Evolutionary conservation across 1,139 yeast genomes (phyloP), one percentile per base, ranked within the genome.

Genomic region (Nematodospora anomalae): DNA sequence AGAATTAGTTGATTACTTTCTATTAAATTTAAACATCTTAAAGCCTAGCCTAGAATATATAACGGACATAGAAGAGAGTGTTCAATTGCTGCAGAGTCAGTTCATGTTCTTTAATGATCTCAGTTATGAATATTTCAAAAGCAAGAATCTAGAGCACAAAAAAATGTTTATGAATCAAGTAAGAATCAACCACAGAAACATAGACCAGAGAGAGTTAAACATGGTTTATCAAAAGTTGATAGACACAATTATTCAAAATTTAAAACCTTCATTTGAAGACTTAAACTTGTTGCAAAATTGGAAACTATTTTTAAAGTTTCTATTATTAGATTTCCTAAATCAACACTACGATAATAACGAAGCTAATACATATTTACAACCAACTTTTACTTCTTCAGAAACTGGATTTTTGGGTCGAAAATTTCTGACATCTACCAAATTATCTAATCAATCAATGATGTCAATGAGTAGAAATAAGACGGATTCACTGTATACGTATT

Each of bases 1-100:
- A 28, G 67, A 62, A 27, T 36, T 61, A n/a, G 30, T 62, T 28
- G 71, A 64, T 32, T 58, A 58, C 37, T 48, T 60, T 22, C 49
- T 66, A 45, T 43, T 33, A 43, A 46, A 7, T 40, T 55, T 30
- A 30, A 45, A 33, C 37, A 31, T 28, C 3, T 32, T 42, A 16
- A 50, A 45, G 28, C 47, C 47, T 8, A 41, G 38, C 14, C 33
- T 43, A 41, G 51, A 31, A 11, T 33, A 34, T 2, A 37, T 49
- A n/a, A 35, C 40, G 4, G 41, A 41, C 2, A 21, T 32, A 11
- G 46, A 45, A 22, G 65, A 62, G 31, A 40, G 41, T 14, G 44
- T 49, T 25, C 46, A 44, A 31, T 46, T 60, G 20, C 43, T 43
- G 29, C 47, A 45, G 16, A 51, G 49, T 33, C 38, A 40, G 13